phyloP scores from a whole-genome alignment of 2,329 filamentous ascomycete species.

The Dactylellina leptospora region DNA sequence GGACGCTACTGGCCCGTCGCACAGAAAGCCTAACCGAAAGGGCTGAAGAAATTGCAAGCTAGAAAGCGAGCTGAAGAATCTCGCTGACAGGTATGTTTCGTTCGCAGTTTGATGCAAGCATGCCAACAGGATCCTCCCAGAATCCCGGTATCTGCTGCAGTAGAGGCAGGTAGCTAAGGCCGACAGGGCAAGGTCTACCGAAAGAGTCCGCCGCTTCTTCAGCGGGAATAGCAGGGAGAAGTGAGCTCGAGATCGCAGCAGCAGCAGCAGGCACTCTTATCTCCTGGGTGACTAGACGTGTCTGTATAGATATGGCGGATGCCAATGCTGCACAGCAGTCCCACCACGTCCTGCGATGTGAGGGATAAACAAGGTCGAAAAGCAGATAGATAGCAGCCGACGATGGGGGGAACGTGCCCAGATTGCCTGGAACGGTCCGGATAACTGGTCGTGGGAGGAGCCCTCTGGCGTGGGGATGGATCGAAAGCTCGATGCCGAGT shows the following conservation, averaged over 20 bases:
- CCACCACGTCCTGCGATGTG: neutral
- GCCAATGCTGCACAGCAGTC: neutral
- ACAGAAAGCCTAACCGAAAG: conserved; percentile 46
- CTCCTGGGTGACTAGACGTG: neutral
- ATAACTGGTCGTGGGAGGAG: conserved; percentile 31
- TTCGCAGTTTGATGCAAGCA: neutral
- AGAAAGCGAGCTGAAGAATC: conserved; percentile 28
- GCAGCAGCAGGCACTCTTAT: neutral
- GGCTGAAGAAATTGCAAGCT: conserved; percentile 33
- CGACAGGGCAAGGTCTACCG: conserved; percentile 1
- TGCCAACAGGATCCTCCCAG: conserved; percentile 18
- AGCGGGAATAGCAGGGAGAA: neutral
- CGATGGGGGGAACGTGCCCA: conserved; percentile 16
- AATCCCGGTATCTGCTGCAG: conserved; percentile 22
- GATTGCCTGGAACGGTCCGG: conserved; percentile 38
- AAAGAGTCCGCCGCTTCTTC: conserved; percentile 20
- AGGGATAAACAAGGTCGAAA: conserved; percentile 4
- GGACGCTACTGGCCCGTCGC: no score
- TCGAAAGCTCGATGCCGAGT: neutral
- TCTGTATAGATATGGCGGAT: neutral
- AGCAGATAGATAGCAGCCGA: neutral
- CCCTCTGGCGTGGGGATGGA: conserved; percentile 19
- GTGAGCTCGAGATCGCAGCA: conserved; percentile 28
- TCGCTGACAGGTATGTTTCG: conserved; percentile 15
- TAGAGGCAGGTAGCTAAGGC: neutral